These are phyloP conservation scores for Pharnaceum exiguum DNA, from an alignment of 148 eudicot species.

Conservation along the genomic window DNA sequence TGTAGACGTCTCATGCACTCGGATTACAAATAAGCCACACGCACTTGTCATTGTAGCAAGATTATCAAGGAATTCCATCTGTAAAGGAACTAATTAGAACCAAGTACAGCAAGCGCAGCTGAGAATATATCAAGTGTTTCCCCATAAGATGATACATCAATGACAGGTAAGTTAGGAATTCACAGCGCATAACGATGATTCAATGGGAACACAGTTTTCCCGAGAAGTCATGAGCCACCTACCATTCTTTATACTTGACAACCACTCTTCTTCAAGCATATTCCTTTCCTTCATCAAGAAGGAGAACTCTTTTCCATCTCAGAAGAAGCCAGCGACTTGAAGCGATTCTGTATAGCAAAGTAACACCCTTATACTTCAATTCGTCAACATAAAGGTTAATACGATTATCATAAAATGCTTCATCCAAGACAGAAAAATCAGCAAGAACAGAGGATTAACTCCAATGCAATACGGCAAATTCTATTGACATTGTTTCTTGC, in stretches of 20 bases:
- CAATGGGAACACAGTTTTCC: neutral
- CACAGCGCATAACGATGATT: neutral
- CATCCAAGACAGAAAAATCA: conserved; percentile 16
- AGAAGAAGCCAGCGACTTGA: neutral
- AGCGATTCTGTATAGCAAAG: neutral
- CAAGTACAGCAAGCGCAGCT: conserved; percentile 2
- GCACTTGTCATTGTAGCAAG: no score
- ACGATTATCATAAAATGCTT: conserved; percentile 10
- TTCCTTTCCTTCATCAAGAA: conserved; percentile 13
- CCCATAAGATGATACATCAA: neutral
- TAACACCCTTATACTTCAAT: conserved; percentile 23
- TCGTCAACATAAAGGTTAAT: conserved; percentile 14
- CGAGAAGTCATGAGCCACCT: conserved; percentile 6
- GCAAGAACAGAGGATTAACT: neutral
- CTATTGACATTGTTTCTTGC: no score
- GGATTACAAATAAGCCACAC: no score
- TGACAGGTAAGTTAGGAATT: neutral
- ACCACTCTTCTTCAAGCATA: conserved; percentile 8
- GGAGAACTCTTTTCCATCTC: neutral
- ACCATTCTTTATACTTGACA: neutral
- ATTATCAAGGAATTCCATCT: no score
- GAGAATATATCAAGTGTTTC: neutral
- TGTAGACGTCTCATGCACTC: no score
- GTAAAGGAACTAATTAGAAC: no score
- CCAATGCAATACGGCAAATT: no score